Evolutionary conservation across 176 grass and related monocot genomes (phyloP).

Genomic region (Aechmea fasciata): DNA sequence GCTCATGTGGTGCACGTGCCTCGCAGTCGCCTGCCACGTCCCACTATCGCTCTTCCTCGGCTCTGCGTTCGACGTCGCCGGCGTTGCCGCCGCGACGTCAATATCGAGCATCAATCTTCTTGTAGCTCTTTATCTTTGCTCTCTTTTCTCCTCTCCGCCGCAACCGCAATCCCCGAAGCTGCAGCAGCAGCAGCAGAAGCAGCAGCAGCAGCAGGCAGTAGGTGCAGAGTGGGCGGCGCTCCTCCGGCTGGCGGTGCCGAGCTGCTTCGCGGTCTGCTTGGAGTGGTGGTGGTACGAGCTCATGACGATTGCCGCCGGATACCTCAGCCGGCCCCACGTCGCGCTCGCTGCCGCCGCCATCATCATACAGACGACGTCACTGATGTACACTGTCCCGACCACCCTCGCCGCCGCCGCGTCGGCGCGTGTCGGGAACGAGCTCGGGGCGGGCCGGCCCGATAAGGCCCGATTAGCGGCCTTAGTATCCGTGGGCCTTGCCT

Average conservation of each 20-base stretch:
- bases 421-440: background rate
- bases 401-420: slow-evolving; percentile 9
- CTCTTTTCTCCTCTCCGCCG: background rate
- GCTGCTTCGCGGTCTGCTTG: slow-evolving; percentile 15
- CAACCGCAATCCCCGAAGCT: background rate
- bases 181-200: background rate
- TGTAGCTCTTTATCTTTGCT: slow-evolving; percentile 1
- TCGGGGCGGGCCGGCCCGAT: background rate
- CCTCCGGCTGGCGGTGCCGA: slow-evolving; percentile 18
- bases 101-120: slow-evolving; percentile 10
- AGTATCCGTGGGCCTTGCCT: background rate
- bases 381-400: slow-evolving; percentile 16
- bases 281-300: slow-evolving; percentile 25
- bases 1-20: slow-evolving; percentile 18
- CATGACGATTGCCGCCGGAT: slow-evolving; percentile 17
- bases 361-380: slow-evolving; percentile 17
- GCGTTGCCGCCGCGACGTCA: slow-evolving; percentile 12
- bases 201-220: background rate
- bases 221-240: slow-evolving; percentile 9
- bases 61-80: slow-evolving; percentile 9
- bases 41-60: slow-evolving; percentile 8
- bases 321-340: slow-evolving; percentile 4
- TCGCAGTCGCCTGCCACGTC: slow-evolving; percentile 14
- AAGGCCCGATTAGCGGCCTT: background rate
- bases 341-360: slow-evolving; percentile 15